Conservation (phyloP, 208 protist genomes). For the Plasmodiophora brassicae region DNA sequence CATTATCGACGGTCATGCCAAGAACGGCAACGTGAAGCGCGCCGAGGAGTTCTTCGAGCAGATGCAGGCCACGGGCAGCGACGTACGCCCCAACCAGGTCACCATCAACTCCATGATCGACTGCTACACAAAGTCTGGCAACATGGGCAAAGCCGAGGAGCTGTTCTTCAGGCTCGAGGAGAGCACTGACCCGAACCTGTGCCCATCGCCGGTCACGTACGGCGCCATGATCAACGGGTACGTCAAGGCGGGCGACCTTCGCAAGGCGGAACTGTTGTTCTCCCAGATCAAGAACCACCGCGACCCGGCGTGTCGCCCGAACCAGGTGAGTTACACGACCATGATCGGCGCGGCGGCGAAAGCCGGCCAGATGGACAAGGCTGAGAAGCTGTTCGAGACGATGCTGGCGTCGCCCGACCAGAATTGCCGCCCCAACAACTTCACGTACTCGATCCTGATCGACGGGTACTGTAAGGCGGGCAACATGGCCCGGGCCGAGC, state of each 20-base stretch:
- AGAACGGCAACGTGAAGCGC: conserved; percentile 27
- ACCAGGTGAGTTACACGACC: conserved; percentile 24
- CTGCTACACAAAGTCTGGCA: conserved; percentile 22
- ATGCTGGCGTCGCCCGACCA: not conserved
- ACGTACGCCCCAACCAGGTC: not conserved
- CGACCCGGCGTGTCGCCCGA: conserved; percentile 23
- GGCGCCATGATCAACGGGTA: conserved; percentile 33
- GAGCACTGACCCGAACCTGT: not conserved
- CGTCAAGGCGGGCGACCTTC: conserved; percentile 11
- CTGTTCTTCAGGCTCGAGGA: conserved; percentile 27
- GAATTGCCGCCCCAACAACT: conserved; percentile 27
- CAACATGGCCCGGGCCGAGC: conserved; percentile 33
- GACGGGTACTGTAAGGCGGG: conserved; percentile 19
- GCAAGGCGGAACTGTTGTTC: conserved; percentile 22
- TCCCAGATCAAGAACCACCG: conserved; percentile 31
- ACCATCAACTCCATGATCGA: conserved; percentile 31
- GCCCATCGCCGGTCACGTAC: not conserved
- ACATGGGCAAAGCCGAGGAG: conserved; percentile 1
- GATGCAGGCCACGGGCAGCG: not conserved
- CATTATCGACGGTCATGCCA: conserved; percentile 7
- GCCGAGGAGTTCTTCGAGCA: conserved; percentile 15
- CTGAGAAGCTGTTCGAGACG: conserved; percentile 20
- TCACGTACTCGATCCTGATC: conserved; percentile 31
- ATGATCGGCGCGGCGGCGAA: conserved; percentile 24
- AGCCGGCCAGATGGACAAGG: conserved; percentile 26